Base-by-base conservation (phyloP, 176 grass and related monocot genomes). In the Hordeum marinum region DNA sequence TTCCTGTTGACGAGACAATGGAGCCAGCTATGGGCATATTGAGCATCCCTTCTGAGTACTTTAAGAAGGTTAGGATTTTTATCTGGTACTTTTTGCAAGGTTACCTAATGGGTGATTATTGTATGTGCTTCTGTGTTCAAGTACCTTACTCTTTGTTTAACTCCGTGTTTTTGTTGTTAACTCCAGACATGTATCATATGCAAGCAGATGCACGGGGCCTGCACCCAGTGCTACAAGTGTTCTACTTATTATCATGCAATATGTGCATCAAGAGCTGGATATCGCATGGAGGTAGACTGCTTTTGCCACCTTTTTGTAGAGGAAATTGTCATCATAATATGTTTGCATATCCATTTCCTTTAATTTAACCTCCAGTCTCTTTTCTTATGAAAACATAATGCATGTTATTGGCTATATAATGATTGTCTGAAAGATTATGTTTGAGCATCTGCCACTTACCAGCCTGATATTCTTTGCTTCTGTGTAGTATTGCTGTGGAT, bases 251-350 rank as follows among this genome's bases (percentile, higher is more conserved):
- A 96, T 83, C 96, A 99, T 72, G 91, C 96, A 66, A 92, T 84
- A 76, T 99, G 96, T 82, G 96, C 96, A 83, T 92, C 93, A 79
- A 93, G 93, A 90, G 93, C 96, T 79, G 96, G 93, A 54, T 96
- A 99, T 77, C 79, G 66, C 82, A 99, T 99, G 96, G 96, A 98
- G 96, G 96, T 98, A 92, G 26, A 34, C 20, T 80, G 10, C 31
- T 36, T 54, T 32, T 83, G 9, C 24, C 66, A 61, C 34, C 9
- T 57, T 58, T 83, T 76, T 68, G 11, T 76, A 71, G 29, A 58
- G 17, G 20, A 23, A 79, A 68, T 77, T 59, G 42, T 73, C 34
- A 63, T 83, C 31, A 45, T 48, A 84, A 17, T 62, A 39, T 54
- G 76, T 73, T 77, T 75, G 41, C 11, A 25, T 60, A 17, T 80